Base-by-base conservation (phyloP, 2,329 filamentous ascomycete genomes). In the Aspergillus costaricaensis region DNA sequence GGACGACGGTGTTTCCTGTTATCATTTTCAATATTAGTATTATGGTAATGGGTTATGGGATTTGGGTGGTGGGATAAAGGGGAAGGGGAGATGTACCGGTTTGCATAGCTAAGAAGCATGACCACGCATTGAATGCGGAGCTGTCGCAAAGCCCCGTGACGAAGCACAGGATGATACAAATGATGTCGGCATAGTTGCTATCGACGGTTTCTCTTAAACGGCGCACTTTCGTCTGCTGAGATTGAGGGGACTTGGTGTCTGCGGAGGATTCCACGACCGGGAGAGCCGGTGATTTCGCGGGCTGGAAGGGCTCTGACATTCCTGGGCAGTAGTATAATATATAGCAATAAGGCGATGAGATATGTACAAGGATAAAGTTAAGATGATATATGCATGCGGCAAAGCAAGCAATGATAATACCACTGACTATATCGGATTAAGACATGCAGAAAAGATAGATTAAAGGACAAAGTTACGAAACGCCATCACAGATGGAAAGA, bases 31-130 rank as follows among this genome's bases (percentile, higher is more conserved):
- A 23, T 23, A 23, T 23, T 23, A 30, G 27, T 3, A 4, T n/a
- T 52, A 10, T n/a, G 25, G 32, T 52, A 38, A 30, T 52, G 27
- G 32, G 6, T 15, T 23, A 7, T 1, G 23, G 27, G 14, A 12
- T 9, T 21, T 10, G 7, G 3, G 23, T 23, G 10, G 15, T 39
- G n/a, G 15, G 50, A 25, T n/a, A 23, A 53, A 7, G 51, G 55
- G 2, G 17, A 21, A 43, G 21, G 58, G 48, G 12, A 23, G 23
- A 62, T 70, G 27, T 74, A 80, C 79, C 79, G 2, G 79, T 80
- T 62, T 81, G 79, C 79, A 81, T 81, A 55, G 76, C 77, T 43
- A 80, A 69, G 68, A 81, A 81, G 62, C 78, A 80, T 32, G 74
- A 77, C 78, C 79, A 81, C 14, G 77, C 77, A 65, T 78, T 79